These are phyloP conservation scores for Tolypocladium guangdongense DNA, from an alignment of 2,329 filamentous ascomycete species.

Conservation along the genomic window DNA sequence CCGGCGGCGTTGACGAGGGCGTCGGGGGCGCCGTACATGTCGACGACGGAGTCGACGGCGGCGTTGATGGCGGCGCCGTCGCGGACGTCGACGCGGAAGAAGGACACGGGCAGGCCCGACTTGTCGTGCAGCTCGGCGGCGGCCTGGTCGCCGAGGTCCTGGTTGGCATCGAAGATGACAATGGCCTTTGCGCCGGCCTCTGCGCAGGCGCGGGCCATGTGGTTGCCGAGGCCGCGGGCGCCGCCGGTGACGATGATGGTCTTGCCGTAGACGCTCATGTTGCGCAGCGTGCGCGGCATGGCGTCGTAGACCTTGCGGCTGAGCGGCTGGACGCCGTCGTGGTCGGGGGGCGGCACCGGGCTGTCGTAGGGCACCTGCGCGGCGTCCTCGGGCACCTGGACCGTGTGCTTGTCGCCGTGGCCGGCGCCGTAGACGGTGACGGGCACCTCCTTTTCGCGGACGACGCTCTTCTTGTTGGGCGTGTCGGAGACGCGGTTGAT, in stretches of 20 bases:
- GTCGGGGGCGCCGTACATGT: slow-evolving; percentile 58
- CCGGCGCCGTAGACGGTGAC: slow-evolving; percentile 39
- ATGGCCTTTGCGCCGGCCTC: slow-evolving; percentile 66
- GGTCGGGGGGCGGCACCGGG: slow-evolving; percentile 27
- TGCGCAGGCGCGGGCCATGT: slow-evolving; percentile 67
- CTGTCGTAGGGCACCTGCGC: slow-evolving; percentile 31
- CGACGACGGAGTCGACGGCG: slow-evolving; percentile 54
- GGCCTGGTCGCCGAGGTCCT: slow-evolving; percentile 60
- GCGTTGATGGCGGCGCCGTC: slow-evolving; percentile 59
- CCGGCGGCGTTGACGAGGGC: slow-evolving; percentile 72
- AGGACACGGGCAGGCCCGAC: slow-evolving; percentile 62
- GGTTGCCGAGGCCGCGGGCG: slow-evolving; percentile 66
- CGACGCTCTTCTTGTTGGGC: slow-evolving; percentile 38
- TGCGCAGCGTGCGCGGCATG: slow-evolving; percentile 55
- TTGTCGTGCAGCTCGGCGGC: slow-evolving; percentile 60
- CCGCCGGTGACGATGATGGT: slow-evolving; percentile 64
- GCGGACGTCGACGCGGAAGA: slow-evolving; percentile 71
- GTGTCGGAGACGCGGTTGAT: slow-evolving; percentile 24
- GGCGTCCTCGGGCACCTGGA: slow-evolving; percentile 35
- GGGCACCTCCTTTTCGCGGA: slow-evolving; percentile 46
- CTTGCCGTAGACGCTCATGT: slow-evolving; percentile 59
- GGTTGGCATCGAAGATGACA: slow-evolving; percentile 67
- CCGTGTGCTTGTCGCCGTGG: slow-evolving; percentile 44
- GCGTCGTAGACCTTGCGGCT: slow-evolving; percentile 40
- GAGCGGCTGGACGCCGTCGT: slow-evolving; percentile 40